Evolutionary conservation across 768 basidiomycete species (phyloP).

Genomic region (Boletellus ananas): DNA sequence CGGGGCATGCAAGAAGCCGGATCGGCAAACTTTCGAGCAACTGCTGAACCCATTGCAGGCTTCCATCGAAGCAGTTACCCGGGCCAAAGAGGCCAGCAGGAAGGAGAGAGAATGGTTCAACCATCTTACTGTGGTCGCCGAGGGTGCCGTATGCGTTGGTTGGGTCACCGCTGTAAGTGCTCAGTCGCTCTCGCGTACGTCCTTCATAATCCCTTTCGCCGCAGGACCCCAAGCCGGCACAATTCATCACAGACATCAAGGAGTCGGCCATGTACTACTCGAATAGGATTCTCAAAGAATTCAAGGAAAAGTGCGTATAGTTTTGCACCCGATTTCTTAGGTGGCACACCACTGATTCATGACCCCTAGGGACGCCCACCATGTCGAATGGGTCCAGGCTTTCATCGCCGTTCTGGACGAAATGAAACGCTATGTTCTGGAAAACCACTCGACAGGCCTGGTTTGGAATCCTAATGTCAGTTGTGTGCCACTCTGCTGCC

Average conservation of each 20-base stretch:
- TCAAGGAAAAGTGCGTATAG: constrained; percentile 77
- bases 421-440: constrained; percentile 75
- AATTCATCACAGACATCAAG: constrained; percentile 77
- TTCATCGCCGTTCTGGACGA: constrained; percentile 72
- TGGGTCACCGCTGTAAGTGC: constrained; percentile 82
- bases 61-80: constrained; percentile 71
- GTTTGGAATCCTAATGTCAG: constrained; percentile 82
- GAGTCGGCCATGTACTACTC: constrained; percentile 86
- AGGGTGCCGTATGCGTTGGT: constrained; percentile 75
- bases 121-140: constrained; percentile 77
- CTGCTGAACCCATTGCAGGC: constrained; percentile 67
- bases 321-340: background rate
- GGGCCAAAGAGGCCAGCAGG: constrained; percentile 76
- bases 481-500: background rate
- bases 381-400: constrained; percentile 82
- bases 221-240: constrained; percentile 73
- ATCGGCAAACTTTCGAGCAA: constrained; percentile 50
- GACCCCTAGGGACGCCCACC: constrained; percentile 70
- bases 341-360: constrained; percentile 3
- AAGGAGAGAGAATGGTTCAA: constrained; percentile 79
- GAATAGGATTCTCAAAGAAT: constrained; percentile 87
- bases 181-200: background rate
- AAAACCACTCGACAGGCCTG: constrained; percentile 83
- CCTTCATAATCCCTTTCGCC: background rate
- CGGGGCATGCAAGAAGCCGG: constrained; percentile 76